Evolutionary conservation across 305 asterid species (phyloP), one percentile per base, ranked within the genome.

Genomic region (Coffea humblotiana): DNA sequence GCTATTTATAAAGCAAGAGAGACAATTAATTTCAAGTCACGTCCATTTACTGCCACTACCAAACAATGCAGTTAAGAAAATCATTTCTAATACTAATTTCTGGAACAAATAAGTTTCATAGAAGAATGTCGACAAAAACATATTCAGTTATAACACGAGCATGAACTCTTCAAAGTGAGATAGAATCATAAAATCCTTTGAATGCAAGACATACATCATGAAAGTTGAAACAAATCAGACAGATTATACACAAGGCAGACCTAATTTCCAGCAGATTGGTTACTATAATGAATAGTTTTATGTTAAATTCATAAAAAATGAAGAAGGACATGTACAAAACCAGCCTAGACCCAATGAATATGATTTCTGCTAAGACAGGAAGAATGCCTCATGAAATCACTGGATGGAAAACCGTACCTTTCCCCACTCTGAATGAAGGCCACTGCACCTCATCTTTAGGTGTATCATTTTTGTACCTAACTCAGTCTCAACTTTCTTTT

Each of bases 401-500:
- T 2, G 79, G 18, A 54, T 66, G 78, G 78, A 78, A 47, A 79
- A 67, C 56, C 43, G 43, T 92, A 96, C 99, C 99, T 94, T 96
- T 85, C 97, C 99, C 99, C 98, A 96, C 63, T 88, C 96, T 77
- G 97, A 87, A 56, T 77, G 86, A 51, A 96, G 95, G 83, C 98
- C 98, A 78, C 95, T 87, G 84, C 98, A 96, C 84, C 99, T 91
- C 98, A 94, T 94, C 89, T 96, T 96, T 88, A 96, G 84, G 92
- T 90, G 90, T 83, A 92, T 96, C 97, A 96, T 86, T 83, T 87
- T 87, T 72, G 97, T 82, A 73, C 97, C 99, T 87, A 96, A 77
- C 85, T 96, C 99, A 75, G 75, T 85, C 88, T 96, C 97, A 77
- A 96, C 97, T 83, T 96, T 96, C 94, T 94, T 94, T 90, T 90